phyloP scores from a whole-genome alignment of 495 filamentous ascomycete genomes.

The Podospora tetraspora region DNA sequence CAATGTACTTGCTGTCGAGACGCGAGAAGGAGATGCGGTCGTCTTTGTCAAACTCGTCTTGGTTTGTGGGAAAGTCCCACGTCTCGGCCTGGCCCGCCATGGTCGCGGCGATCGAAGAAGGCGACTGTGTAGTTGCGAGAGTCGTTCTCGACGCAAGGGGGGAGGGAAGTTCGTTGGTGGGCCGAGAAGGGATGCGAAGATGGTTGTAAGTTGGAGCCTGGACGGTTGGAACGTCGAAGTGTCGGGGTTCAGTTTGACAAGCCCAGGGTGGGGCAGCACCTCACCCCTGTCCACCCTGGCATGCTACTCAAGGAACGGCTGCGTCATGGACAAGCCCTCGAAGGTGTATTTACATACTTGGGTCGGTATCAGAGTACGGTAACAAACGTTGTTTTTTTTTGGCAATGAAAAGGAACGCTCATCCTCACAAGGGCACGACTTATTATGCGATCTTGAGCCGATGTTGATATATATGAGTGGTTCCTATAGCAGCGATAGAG shows the following conservation, averaged over 20 bases:
- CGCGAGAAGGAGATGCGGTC: slow-evolving; percentile 81
- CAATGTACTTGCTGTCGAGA: slow-evolving; percentile 70
- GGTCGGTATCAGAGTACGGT: not conserved
- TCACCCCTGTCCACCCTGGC: not conserved
- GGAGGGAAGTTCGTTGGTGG: not conserved
- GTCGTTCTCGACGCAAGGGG: not conserved
- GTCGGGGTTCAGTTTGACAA: not conserved
- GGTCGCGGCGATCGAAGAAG: not conserved
- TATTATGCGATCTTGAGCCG: not conserved
- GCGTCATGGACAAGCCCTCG: not conserved
- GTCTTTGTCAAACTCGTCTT: slow-evolving; percentile 72
- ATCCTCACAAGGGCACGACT: not conserved
- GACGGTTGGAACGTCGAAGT: not conserved
- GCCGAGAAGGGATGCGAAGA: not conserved
- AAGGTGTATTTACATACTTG: not conserved
- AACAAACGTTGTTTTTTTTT: too few relatives aligned
- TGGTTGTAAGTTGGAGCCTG: not conserved
- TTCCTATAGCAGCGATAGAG: not conserved
- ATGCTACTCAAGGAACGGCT: not conserved
- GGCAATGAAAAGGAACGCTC: not conserved
- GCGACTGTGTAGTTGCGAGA: not conserved
- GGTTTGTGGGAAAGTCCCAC: slow-evolving; percentile 61
- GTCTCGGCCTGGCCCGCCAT: slow-evolving; percentile 27
- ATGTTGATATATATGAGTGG: not conserved
- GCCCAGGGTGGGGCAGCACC: not conserved